Evolutionary conservation across 2,329 filamentous ascomycete genomes (phyloP), one percentile per base, ranked within the genome.

Genomic region (Neoascochyta sp.): DNA sequence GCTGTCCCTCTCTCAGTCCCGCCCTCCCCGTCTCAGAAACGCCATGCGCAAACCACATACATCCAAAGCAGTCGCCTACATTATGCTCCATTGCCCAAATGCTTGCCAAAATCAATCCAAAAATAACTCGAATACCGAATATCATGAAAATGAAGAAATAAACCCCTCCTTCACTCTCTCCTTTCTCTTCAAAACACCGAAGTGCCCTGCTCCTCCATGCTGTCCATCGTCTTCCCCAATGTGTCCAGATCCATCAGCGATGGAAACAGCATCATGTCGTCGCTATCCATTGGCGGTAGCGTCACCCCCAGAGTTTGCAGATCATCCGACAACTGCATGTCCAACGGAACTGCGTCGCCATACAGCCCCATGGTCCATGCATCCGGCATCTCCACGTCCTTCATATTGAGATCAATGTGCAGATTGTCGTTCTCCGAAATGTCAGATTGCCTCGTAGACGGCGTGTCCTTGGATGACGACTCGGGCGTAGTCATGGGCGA

Each of bases 381-480:
- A 27, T 59, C 54, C 4, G 56, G 57, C 40, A 59, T 47, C 24
- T 60, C 54, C 4, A 62, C 47, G 27, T 59, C 52, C 24, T 60
- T 54, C 4, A 62, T 48, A 27, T 59, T 52, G 13, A 68, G 41
- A 29, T 55, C 62, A 45, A 68, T 65, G 17, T 55, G 43, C 7
- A 68, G 42, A 16, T 62, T 60, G 41, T 67, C 65, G 32, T 60
- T 60, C 41, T 66, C 61, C 12, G 55, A 63, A 13, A 69, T 63
- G 31, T 70, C 67, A 24, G 62, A 67, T 25, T 56, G 58, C 14
- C 54, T 52, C 15, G 60, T 64, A 4, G 52, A 57, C 2, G 57
- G 53, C 11, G 57, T 54, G 42, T 65, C 51, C 42, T 65, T 63
- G 15, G 54, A 46, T 1, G 57, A 56, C 9, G 60, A 61, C 16